Conservation (phyloP, 345 rosid genomes). For the Syzygium oleosum region DNA sequence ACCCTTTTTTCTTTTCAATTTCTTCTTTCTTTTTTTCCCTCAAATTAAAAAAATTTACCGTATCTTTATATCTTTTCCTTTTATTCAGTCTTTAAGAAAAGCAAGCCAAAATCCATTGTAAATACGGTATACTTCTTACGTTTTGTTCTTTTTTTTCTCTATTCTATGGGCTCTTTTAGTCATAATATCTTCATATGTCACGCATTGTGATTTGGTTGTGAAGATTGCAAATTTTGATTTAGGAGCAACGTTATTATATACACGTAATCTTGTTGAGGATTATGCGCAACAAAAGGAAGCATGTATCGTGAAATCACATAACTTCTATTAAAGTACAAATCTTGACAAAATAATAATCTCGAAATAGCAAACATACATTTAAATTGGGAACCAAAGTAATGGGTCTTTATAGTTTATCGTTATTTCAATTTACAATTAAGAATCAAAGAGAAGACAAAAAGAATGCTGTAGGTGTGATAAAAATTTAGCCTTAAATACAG, state of each 20-base stretch:
- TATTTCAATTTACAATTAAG: neutral
- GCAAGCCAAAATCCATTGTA: neutral
- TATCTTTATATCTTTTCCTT: neutral
- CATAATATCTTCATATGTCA: neutral
- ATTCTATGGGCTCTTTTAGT: neutral
- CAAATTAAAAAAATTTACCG: too few relatives aligned
- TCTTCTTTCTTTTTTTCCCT: too few relatives aligned
- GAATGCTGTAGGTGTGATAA: neutral
- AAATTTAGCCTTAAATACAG: neutral
- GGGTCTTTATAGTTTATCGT: neutral
- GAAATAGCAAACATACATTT: neutral
- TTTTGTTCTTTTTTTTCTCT: neutral
- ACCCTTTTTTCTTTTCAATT: too few relatives aligned
- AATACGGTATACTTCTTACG: neutral
- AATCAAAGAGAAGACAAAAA: neutral
- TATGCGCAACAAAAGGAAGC: neutral
- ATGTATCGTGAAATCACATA: neutral
- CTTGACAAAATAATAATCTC: neutral
- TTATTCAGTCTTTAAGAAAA: too few relatives aligned
- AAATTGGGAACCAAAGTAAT: neutral
- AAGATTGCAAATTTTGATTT: neutral
- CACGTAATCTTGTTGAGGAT: neutral
- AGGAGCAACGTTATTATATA: neutral
- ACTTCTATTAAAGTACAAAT: neutral
- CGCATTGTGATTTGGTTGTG: neutral